These are phyloP conservation scores for Solanum medicagineum DNA, from an alignment of 257 asterid genomes.

Conservation along the genomic window DNA sequence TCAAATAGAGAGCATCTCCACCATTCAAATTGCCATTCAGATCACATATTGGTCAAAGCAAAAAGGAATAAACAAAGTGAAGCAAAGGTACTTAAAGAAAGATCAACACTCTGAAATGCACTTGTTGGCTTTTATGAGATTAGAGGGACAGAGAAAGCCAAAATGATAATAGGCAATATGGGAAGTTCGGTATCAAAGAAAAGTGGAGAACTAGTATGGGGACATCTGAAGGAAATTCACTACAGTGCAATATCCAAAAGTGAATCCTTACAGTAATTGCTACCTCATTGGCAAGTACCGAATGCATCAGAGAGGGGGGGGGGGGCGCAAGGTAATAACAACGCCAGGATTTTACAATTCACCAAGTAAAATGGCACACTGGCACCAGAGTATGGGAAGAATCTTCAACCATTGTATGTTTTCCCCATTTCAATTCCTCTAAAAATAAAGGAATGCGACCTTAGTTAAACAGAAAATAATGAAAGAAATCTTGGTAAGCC, in stretches of 20 bases:
- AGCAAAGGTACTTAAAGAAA: background rate
- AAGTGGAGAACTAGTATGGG: background rate
- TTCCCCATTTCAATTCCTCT: background rate
- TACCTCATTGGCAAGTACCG: background rate
- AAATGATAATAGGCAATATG: background rate
- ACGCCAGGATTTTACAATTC: background rate
- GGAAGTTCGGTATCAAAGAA: background rate
- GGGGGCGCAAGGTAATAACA: background rate
- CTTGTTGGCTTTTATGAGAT: background rate
- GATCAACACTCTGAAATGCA: background rate
- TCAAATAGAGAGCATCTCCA: background rate
- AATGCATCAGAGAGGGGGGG: background rate
- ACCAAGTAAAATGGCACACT: background rate
- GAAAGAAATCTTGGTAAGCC: background rate
- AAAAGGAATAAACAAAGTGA: background rate
- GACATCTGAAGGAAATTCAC: background rate
- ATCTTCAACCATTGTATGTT: background rate
- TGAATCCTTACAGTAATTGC: background rate
- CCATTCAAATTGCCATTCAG: background rate
- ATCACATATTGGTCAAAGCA: background rate
- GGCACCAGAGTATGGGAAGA: background rate
- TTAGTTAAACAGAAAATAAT: background rate
- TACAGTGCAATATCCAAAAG: background rate
- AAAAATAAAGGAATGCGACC: background rate
- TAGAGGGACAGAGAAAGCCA: background rate